Percentiles rank a stretch among this genome's conserved stretches.
phyloP scores from a whole-genome alignment of 148 eudicot genomes.

The Rhododendron kiyosumense region DNA sequence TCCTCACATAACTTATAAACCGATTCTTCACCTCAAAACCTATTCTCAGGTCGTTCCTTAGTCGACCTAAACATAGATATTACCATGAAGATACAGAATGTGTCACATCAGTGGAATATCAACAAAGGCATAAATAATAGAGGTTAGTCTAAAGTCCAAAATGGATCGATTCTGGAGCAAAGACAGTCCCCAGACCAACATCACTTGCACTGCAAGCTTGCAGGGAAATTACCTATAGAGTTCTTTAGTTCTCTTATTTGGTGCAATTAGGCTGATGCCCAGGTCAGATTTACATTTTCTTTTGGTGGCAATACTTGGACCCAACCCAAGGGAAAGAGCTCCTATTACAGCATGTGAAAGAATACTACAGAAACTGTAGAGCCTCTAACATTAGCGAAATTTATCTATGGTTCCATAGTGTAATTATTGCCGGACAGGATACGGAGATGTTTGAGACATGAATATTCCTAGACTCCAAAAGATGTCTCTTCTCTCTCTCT shows the following conservation, averaged over 20 bases:
- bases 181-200: not conserved
- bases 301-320: not conserved
- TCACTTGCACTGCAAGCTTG: not conserved
- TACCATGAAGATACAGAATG: not conserved
- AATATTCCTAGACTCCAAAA: not conserved
- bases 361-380: not conserved
- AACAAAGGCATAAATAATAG: not conserved
- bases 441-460: not conserved
- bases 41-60: not conserved
- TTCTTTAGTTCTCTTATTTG: not conserved
- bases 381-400: not conserved
- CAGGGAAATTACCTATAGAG: not conserved
- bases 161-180: not conserved
- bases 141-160: not conserved
- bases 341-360: not conserved
- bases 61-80: not conserved
- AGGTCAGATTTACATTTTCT: not conserved
- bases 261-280: not conserved
- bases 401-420: no score
- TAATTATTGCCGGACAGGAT: no score
- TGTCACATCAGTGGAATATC: not conserved
- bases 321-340: not conserved
- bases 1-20: not conserved
- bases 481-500: not conserved
- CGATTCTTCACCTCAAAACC: not conserved